phyloP scores from a whole-genome alignment of 106 monocot species.

The Dendrobium chrysotoxum region DNA sequence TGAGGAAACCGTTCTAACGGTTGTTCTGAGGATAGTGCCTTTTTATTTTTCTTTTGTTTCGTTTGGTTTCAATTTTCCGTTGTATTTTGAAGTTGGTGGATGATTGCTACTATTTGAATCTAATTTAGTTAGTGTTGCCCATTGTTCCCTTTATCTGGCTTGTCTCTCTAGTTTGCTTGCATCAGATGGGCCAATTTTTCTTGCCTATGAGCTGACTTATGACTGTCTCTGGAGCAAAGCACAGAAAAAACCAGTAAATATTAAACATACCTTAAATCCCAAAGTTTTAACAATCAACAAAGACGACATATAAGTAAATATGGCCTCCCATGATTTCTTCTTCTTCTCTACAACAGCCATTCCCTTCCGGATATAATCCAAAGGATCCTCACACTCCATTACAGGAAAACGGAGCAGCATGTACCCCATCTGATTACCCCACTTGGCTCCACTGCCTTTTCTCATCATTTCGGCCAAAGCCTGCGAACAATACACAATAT shows the following conservation, averaged over 20 bases:
- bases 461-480: constrained; percentile 74
- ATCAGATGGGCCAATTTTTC: no score
- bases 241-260: neutral
- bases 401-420: constrained; percentile 50
- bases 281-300: constrained; percentile 47
- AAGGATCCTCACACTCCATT: constrained; percentile 31
- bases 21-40: no score
- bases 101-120: no score
- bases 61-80: no score
- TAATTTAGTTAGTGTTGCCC: no score
- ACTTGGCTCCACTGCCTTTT: constrained; percentile 16
- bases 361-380: constrained; percentile 66
- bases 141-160: no score
- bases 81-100: no score
- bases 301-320: constrained; percentile 40
- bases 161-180: no score
- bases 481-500: constrained; percentile 19
- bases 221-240: neutral
- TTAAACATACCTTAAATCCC: constrained; percentile 51
- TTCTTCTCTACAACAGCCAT: constrained; percentile 48
- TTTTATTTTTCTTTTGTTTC: no score
- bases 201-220: neutral
- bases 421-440: constrained; percentile 68
- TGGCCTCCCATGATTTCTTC: constrained; percentile 61
- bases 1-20: no score